These are phyloP conservation scores for Cornus controversa DNA, from an alignment of 148 eudicot species.

Conservation along the genomic window DNA sequence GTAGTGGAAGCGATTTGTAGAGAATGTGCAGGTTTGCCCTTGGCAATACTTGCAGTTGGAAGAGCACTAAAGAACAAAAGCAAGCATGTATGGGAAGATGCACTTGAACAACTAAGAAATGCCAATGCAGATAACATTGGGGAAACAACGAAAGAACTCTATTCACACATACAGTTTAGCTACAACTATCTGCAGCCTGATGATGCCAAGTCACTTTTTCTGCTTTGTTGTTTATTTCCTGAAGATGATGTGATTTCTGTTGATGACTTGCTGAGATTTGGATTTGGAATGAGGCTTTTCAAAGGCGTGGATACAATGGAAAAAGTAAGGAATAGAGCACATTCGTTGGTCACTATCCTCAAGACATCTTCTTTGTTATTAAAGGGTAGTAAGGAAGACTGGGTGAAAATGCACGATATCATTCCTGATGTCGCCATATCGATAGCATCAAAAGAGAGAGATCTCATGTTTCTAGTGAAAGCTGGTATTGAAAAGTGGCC, in stretches of 20 bases:
- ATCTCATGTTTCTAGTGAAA: neutral
- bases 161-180: neutral
- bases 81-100: neutral
- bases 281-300: neutral
- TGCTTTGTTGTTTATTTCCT: constrained; percentile 14
- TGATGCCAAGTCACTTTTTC: constrained; percentile 5
- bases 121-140: neutral
- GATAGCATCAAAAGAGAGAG: constrained; percentile 3
- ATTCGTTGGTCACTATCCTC: neutral
- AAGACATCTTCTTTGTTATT: constrained; percentile 13
- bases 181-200: neutral
- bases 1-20: neutral
- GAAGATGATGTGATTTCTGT: constrained; percentile 9
- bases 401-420: constrained; percentile 25
- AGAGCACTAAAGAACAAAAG: neutral
- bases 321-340: neutral
- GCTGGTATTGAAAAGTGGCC: neutral
- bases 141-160: neutral
- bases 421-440: constrained; percentile 8
- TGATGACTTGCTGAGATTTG: neutral
- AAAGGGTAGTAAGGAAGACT: neutral
- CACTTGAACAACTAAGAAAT: neutral
- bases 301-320: neutral
- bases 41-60: constrained; percentile 13
- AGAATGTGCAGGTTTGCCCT: constrained; percentile 16